Conservation (phyloP, 2,329 filamentous ascomycete genomes). For the Botryosphaeria dothidea region DNA sequence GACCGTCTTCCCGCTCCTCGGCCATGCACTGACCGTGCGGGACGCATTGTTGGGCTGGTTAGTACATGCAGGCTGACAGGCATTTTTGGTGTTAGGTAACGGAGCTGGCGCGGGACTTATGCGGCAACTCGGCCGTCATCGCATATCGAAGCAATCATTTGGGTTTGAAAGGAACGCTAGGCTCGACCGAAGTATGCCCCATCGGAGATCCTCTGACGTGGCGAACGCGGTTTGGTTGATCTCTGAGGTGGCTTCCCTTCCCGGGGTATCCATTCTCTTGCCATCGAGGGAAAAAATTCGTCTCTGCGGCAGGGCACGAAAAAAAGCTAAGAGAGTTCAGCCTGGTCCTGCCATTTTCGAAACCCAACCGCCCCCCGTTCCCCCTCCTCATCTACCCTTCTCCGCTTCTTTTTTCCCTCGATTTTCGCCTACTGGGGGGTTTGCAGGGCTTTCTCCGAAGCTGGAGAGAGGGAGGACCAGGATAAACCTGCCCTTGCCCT, state of each 20-base stretch:
- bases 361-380: constrained; percentile 12
- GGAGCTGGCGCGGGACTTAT: constrained; percentile 44
- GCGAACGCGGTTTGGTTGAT: constrained; percentile 49
- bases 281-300: constrained; percentile 27
- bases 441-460: constrained; percentile 25
- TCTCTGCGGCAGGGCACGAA: constrained; percentile 8
- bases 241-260: constrained; percentile 36
- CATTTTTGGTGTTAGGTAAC: constrained; percentile 42
- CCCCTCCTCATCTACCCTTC: neutral
- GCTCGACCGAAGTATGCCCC: constrained; percentile 48
- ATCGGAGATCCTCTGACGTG: constrained; percentile 56
- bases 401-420: neutral
- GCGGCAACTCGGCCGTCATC: constrained; percentile 44
- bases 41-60: constrained; percentile 42
- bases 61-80: constrained; percentile 44
- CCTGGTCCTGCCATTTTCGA: constrained; percentile 31
- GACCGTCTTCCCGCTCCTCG: constrained; percentile 39
- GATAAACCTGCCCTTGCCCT: constrained; percentile 30
- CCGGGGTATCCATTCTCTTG: constrained; percentile 36
- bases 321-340: constrained; percentile 23
- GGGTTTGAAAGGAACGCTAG: constrained; percentile 45
- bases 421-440: constrained; percentile 9
- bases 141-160: constrained; percentile 47
- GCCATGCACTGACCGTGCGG: constrained; percentile 38
- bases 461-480: constrained; percentile 23